Evolutionary conservation across 1,139 yeast genomes (phyloP).

Genomic region (Komagataea norvegica): DNA sequence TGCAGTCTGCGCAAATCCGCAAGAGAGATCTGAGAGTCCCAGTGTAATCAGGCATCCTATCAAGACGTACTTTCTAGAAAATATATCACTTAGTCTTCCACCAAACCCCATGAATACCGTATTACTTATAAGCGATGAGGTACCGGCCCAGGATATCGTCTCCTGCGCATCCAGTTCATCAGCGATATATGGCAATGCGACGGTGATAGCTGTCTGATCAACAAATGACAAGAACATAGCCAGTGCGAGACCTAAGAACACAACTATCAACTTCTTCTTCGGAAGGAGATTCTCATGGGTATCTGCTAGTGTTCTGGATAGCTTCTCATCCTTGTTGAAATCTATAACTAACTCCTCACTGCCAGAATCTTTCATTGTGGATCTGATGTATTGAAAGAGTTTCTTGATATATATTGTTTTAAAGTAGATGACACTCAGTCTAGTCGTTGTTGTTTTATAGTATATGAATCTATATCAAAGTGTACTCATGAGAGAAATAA

Average conservation of each 20-base stretch:
- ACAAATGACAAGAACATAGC: slow-evolving; percentile 10
- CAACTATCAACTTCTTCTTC: slow-evolving; percentile 4
- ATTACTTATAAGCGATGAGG: slow-evolving; percentile 40
- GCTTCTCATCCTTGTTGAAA: neutral
- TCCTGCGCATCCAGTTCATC: slow-evolving; percentile 33
- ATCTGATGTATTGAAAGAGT: too few relatives aligned
- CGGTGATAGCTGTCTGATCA: slow-evolving; percentile 34
- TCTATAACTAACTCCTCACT: neutral
- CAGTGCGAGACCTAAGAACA: slow-evolving; percentile 5
- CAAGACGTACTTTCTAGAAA: slow-evolving; percentile 35
- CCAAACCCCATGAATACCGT: slow-evolving; percentile 39
- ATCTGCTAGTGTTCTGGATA: slow-evolving; percentile 3
- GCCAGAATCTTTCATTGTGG: too few relatives aligned
- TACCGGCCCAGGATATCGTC: slow-evolving; percentile 44
- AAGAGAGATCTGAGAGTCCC: slow-evolving; percentile 30
- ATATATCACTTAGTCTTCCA: slow-evolving; percentile 35
- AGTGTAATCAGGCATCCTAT: slow-evolving; percentile 33
- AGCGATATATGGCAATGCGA: slow-evolving; percentile 39
- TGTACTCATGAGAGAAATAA: too few relatives aligned
- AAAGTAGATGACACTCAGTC: too few relatives aligned
- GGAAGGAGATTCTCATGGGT: slow-evolving; percentile 12
- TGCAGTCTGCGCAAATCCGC: slow-evolving; percentile 30
- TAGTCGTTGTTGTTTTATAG: too few relatives aligned
- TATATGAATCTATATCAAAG: too few relatives aligned
- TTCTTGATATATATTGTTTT: too few relatives aligned